These are phyloP conservation scores for Fusarium chaquense DNA, from an alignment of 2,329 filamentous ascomycete species.

Conservation along the genomic window DNA sequence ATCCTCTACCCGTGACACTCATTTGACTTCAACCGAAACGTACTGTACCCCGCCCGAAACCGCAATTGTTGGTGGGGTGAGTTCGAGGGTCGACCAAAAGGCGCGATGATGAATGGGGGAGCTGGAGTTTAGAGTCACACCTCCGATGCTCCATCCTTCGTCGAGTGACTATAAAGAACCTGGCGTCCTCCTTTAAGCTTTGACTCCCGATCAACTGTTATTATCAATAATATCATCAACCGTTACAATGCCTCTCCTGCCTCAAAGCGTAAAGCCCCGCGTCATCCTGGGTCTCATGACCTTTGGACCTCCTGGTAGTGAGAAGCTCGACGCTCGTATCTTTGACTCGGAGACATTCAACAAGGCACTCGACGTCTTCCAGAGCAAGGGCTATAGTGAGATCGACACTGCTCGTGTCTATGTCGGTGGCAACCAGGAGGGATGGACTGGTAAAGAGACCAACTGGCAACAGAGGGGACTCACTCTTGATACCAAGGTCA, in stretches of 20 bases:
- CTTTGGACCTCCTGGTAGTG: slow-evolving; percentile 74
- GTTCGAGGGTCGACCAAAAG: slow-evolving; percentile 7
- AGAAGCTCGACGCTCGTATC: slow-evolving; percentile 74
- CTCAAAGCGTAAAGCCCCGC: slow-evolving; percentile 66
- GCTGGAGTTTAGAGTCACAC: slow-evolving; percentile 42
- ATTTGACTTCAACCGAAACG: slow-evolving; percentile 13
- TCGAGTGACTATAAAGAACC: slow-evolving; percentile 21
- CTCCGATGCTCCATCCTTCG: slow-evolving; percentile 17
- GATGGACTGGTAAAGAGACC: slow-evolving; percentile 75
- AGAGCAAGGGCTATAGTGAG: slow-evolving; percentile 84
- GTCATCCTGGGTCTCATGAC: slow-evolving; percentile 90
- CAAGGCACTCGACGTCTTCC: slow-evolving; percentile 78
- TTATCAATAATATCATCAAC: background rate
- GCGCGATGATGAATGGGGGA: slow-evolving; percentile 22
- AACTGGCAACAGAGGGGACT: slow-evolving; percentile 84
- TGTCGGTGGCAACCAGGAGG: slow-evolving; percentile 78
- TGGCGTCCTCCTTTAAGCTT: background rate
- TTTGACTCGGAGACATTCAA: slow-evolving; percentile 76
- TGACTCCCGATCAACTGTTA: background rate
- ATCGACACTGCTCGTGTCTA: slow-evolving; percentile 87
- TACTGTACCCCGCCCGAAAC: slow-evolving; percentile 39
- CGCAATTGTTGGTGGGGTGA: slow-evolving; percentile 30
- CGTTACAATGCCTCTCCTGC: slow-evolving; percentile 61
- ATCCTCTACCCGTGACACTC: slow-evolving; percentile 2
- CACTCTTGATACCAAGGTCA: slow-evolving; percentile 80